Evolutionary conservation across 2,329 filamentous ascomycete species (phyloP), one percentile per base, ranked within the genome.

Genomic region (Colletotrichum sp.): DNA sequence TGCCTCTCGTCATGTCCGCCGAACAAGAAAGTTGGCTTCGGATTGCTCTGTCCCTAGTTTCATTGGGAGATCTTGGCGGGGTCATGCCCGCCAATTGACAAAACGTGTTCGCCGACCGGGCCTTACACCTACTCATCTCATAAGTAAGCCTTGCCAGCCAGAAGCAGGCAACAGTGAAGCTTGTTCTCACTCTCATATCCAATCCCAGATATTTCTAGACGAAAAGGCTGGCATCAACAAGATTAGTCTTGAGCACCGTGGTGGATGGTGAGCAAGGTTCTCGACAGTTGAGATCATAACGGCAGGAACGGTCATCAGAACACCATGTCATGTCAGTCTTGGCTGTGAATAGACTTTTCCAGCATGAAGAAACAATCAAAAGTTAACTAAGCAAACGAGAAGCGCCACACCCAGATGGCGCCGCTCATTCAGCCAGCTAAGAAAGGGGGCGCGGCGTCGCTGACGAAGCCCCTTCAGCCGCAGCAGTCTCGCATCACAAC

Each of bases 21-120:
- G 44, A 24, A 8, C 44, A 24, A 21, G 6, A 21, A 0, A 24
- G 0, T 13, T 52, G n/a, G 44, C 44, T 21, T 52, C 44, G 15
- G 12, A 52, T 0, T 5, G 12, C n/a, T 0, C 44, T 52, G 0
- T 8, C 12, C n/a, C n/a, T 0, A 52, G n/a, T 21, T 24, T 21
- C 44, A 52, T 52, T 52, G 0, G n/a, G 2, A 5, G n/a, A 52
- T 52, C 44, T 52, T 52, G 44, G n/a, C 44, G 44, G 6, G 44
- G 44, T 52, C 44, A 52, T 52, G 44, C 44, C n/a, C 3, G n/a
- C 44, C 12, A 52, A 52, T 21, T 52, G 44, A 2, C 4, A 8
- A 21, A 52, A 52, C 0, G 44, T 52, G 2, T 44, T 6, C 39
- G 39, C 8, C 39, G 9, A 12, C 36, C 36, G 2, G 8, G 39